Base-by-base conservation (phyloP, 768 basidiomycete species). In the Termitomyces sp. region DNA sequence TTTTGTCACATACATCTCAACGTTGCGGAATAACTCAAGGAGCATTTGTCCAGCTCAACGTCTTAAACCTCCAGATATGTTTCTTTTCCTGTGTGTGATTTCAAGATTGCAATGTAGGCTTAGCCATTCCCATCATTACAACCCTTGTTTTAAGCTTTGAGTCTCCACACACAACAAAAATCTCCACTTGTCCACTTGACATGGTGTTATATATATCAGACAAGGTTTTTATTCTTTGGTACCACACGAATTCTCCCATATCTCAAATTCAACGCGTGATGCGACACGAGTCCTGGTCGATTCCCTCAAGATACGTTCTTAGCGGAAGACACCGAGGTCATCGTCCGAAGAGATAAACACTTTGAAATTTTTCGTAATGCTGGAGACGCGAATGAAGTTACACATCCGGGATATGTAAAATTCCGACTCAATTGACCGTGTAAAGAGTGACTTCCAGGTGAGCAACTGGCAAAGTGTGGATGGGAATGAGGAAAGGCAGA, bases 211-310 rank as follows among this genome's bases (percentile, higher is more conserved):
- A 27, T 27, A 33, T 49, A n/a, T 33, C 6, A 20, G 6, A 49
- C 8, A 9, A 52, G 22, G 12, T 54, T 42, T 52, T 37, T 3
- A 37, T 8, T 51, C 15, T 24, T 36, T 37, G 9, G 33, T 22
- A 5, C 22, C 20, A 18, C 16, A 36, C 36, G 16, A 27, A 53
- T n/a, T 41, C 18, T 53, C 51, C 39, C 37, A 30, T 30, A 18
- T 12, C 37, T 41, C 33, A 49, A 50, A 27, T 24, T n/a, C n/a
- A 53, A 53, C 37, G 52, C 52, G 52, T 53, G 52, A 53, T 53
- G 30, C 24, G n/a, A 16, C 52, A 53, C 52, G 52, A 53, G 52
- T 53, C 37, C 30, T 52, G n/a, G n/a, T 33, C 31, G 33, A 20
- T 31, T 16, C 16, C 37, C 13, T n/a, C 39, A 41, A 41, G 39